Conservation (phyloP, 2,329 filamentous ascomycete genomes). For the Teratosphaeriaceae sp. region DNA sequence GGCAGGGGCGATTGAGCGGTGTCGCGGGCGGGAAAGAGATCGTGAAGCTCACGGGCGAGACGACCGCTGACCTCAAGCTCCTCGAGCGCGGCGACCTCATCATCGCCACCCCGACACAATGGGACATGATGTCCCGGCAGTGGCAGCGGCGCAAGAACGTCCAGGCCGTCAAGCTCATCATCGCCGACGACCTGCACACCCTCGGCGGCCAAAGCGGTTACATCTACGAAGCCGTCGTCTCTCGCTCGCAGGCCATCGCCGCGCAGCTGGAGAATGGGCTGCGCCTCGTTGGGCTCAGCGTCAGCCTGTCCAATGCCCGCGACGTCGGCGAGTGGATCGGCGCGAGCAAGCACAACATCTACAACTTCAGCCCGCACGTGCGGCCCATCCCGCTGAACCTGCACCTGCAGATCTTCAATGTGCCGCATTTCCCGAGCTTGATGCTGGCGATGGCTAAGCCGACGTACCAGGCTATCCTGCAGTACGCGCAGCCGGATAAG, state of each 20-base stretch:
- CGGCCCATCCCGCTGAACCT: slow-evolving; percentile 85
- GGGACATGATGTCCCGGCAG: slow-evolving; percentile 91
- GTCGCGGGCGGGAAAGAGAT: slow-evolving; percentile 81
- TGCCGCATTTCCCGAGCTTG: slow-evolving; percentile 93
- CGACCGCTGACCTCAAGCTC: slow-evolving; percentile 79
- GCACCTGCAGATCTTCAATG: slow-evolving; percentile 90
- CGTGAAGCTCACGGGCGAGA: slow-evolving; percentile 90
- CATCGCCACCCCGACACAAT: slow-evolving; percentile 85
- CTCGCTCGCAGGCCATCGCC: slow-evolving; percentile 93
- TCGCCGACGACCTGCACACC: slow-evolving; percentile 93
- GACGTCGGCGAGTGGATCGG: slow-evolving; percentile 98
- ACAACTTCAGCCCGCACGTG: slow-evolving; percentile 93
- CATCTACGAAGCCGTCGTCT: slow-evolving; percentile 94
- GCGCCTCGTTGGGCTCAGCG: slow-evolving; percentile 82
- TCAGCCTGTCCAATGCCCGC: slow-evolving; percentile 85
- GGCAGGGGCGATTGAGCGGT: slow-evolving; percentile 68
- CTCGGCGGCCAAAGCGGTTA: slow-evolving; percentile 81
- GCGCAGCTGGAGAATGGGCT: slow-evolving; percentile 78
- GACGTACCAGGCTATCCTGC: slow-evolving; percentile 79
- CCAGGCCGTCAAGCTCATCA: slow-evolving; percentile 81
- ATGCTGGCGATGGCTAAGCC: slow-evolving; percentile 99
- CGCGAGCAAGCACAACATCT: slow-evolving; percentile 95
- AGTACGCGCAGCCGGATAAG: slow-evolving; percentile 71
- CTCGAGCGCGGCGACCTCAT: slow-evolving; percentile 84
- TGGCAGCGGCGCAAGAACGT: slow-evolving; percentile 97